Evolutionary conservation across 371 early-diverging fungal species (phyloP).

Genomic region (Sporodiniella umbellata): DNA sequence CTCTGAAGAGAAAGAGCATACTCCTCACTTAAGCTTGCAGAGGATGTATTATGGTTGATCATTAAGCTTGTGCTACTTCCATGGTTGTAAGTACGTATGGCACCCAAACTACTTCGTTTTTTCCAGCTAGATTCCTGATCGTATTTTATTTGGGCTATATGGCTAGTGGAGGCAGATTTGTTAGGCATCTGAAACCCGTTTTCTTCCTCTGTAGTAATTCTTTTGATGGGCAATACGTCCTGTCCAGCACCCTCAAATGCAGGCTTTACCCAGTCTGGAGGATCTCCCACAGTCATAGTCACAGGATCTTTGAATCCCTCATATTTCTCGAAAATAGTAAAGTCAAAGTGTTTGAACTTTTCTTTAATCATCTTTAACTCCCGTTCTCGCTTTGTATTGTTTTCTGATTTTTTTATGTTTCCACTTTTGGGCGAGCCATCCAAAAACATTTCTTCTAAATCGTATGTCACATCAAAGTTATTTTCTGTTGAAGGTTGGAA

Average conservation of each 20-base stretch:
- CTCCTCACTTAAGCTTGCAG: conserved; percentile 39
- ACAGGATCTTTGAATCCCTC: conserved; percentile 62
- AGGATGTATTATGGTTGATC: conserved; percentile 9
- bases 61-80: not conserved
- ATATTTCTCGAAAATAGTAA: conserved; percentile 63
- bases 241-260: conserved; percentile 54
- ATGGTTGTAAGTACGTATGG: conserved; percentile 11
- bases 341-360: conserved; percentile 63
- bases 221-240: conserved; percentile 44
- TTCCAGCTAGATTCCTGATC: conserved; percentile 16
- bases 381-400: conserved; percentile 25
- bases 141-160: conserved; percentile 19
- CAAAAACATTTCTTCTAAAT: conserved; percentile 86
- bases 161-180: conserved; percentile 34
- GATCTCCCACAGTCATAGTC: conserved; percentile 65
- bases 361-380: conserved; percentile 53
- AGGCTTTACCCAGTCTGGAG: conserved; percentile 70
- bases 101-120: conserved; percentile 20
- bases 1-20: conserved; percentile 48
- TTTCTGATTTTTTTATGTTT: conserved; percentile 7
- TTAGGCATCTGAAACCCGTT: conserved; percentile 16
- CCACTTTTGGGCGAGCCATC: conserved; percentile 71
- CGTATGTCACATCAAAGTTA: conserved; percentile 93
- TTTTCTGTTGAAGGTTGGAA: conserved; percentile 63
- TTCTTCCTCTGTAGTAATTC: conserved; percentile 23